Base-by-base conservation (phyloP, 257 asterid species). In the Primulina tabacum region DNA sequence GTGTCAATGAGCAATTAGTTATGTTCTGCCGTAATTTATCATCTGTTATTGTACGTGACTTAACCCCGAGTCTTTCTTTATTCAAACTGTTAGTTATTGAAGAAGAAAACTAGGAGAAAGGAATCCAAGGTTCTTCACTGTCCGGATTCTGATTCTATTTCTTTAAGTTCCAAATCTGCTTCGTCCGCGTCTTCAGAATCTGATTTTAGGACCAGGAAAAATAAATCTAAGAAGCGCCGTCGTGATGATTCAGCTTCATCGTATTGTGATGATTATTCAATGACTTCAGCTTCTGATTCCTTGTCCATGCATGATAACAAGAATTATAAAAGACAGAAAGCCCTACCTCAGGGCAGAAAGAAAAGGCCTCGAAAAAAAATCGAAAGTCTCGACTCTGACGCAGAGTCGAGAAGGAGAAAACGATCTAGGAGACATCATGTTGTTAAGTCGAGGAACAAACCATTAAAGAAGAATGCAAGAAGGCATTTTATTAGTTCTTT, bases 41-140 rank as follows among this genome's bases (percentile, higher is more conserved):
- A 16, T 47, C 18, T 47, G 12, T 24, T 24, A 16, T 2, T 16
- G 20, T 43, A 9, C 16, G 16, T 16, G 56, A 47, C 56, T 47
- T 47, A 47, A 47, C 26, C 20, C 56, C 2, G 56, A 14, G 56
- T 16, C 56, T 12, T 43, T 47, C 56, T 47, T 47, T 1, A 47
- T 47, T 47, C 56, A 16, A 47, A 47, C 56, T 47, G 18, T 16
- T 83, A 70, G 82, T 67, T 69, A 50, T 75, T 75, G 71, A 78
- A 77, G 86, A 92, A 83, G 81, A 90, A 76, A 82, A 80, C 79
- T 69, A 76, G 79, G 73, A 85, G 79, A 68, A 79, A 74, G 74
- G 85, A 79, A 75, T 67, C 84, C 60, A 79, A 81, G 84, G 79
- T 76, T 77, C 81, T 52, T 37, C 68, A 71, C 34, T 75, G 70